phyloP scores from a whole-genome alignment of 108 stramenopile species.

The Craspedostauros australis region DNA sequence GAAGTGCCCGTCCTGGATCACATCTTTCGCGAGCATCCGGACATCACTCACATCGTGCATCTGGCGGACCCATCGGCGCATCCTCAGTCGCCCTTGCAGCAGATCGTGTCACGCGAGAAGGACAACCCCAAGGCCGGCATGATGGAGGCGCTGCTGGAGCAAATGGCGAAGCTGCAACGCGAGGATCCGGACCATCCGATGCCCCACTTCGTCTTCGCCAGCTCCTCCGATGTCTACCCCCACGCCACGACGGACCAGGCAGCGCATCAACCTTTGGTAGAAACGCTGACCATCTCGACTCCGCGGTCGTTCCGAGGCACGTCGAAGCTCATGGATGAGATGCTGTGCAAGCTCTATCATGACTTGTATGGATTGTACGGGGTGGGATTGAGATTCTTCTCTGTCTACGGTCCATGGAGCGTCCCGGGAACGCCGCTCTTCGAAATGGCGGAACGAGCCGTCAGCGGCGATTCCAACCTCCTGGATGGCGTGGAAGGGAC shows the following conservation, averaged over 20 bases:
- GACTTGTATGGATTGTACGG: conserved; percentile 60
- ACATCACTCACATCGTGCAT: conserved; percentile 81
- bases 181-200: conserved; percentile 1
- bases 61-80: conserved; percentile 48
- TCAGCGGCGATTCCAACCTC: conserved; percentile 13
- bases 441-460: conserved; percentile 71
- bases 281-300: conserved; percentile 56
- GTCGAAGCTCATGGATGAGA: conserved; percentile 72
- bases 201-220: conserved; percentile 29
- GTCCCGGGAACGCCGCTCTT: conserved; percentile 62
- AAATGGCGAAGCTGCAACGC: conserved; percentile 29
- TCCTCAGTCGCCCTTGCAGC: conserved; percentile 13
- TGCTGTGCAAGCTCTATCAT: conserved; percentile 66
- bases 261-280: conserved; percentile 30
- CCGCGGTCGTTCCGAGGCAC: conserved; percentile 63
- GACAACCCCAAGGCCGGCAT: conserved; percentile 60
- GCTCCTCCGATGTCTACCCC: conserved; percentile 37
- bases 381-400: conserved; percentile 79
- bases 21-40: conserved; percentile 60
- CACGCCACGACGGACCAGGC: background rate
- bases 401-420: conserved; percentile 86
- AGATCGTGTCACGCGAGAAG: conserved; percentile 58
- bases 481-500: conserved; percentile 1
- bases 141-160: conserved; percentile 76
- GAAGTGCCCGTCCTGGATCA: conserved; percentile 71